These are phyloP conservation scores for Dissophora ornata DNA, from an alignment of 192 early-diverging fungal species.

Conservation along the genomic window DNA sequence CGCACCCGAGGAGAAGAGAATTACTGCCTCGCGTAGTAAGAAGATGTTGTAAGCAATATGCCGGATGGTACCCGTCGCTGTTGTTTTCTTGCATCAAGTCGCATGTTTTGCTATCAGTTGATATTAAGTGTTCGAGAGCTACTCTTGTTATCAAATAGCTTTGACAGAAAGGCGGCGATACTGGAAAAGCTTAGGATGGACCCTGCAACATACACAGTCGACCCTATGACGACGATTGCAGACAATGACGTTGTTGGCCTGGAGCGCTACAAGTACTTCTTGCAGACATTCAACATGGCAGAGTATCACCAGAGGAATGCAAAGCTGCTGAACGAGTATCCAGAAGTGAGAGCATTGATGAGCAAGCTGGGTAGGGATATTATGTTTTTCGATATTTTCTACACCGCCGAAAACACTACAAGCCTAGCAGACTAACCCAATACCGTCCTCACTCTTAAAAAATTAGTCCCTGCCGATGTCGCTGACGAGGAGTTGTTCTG, in stretches of 20 bases:
- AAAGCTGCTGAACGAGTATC: slow-evolving; percentile 55
- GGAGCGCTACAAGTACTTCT: slow-evolving; percentile 57
- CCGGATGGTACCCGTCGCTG: too few species aligned
- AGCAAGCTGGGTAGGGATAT: slow-evolving; percentile 52
- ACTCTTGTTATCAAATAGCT: slow-evolving; percentile 29
- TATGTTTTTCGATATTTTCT: too few species aligned
- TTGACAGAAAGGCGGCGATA: slow-evolving; percentile 60
- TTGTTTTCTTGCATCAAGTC: too few species aligned
- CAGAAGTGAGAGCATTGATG: slow-evolving; percentile 60
- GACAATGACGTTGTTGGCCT: slow-evolving; percentile 52
- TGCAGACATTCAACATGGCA: slow-evolving; percentile 57
- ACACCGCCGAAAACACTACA: too few species aligned
- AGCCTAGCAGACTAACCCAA: too few species aligned
- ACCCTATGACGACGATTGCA: slow-evolving; percentile 50
- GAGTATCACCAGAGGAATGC: slow-evolving; percentile 63
- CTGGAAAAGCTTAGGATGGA: slow-evolving; percentile 58
- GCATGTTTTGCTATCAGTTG: too few species aligned
- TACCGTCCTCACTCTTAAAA: not conserved
- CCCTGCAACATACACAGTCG: slow-evolving; percentile 49
- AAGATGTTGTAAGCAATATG: slow-evolving; percentile 40
- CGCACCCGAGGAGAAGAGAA: slow-evolving; percentile 45
- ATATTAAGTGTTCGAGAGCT: too few species aligned
- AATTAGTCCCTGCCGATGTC: slow-evolving; percentile 60
- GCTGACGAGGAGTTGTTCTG: slow-evolving; percentile 60
- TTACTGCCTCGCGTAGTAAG: slow-evolving; percentile 14